Base-by-base conservation (phyloP, 371 early-diverging fungal species). In the Mucor lusitanicus region DNA sequence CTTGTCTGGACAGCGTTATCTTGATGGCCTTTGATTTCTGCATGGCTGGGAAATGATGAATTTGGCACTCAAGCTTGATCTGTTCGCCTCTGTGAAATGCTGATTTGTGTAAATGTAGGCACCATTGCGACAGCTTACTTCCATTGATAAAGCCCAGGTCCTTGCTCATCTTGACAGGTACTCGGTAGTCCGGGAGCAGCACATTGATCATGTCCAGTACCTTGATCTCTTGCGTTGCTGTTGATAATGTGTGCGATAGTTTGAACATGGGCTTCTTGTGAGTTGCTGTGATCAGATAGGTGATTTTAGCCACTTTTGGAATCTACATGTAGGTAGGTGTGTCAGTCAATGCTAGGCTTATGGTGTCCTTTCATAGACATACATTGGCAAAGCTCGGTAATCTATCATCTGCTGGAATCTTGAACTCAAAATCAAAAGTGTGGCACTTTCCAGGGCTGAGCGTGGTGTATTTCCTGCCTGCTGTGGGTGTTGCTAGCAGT, bases 191-290 rank as follows among this genome's bases (percentile, higher is more conserved):
- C 3, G 48, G 44, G 28, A 39, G 33, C 28, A 35, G 33, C n/a
- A 69, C 23, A 54, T 69, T 33, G 27, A 69, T 69, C 19, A 48
- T 27, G 30, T 69, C 70, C 19, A 64, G 30, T 3, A 71, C 17
- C 32, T 56, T 35, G 2, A 71, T 23, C 17, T 54, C 48, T 3
- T 61, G 32, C 6, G 27, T 37, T 3, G 55, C 55, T 19, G 57
- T n/a, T n/a, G 64, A 33, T 21, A 67, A 33, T 4, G 61, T 40
- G 23, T 54, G 60, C 15, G 64, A 60, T 25, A 67, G 32, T n/a
- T 61, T 67, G 23, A 67, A 42, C 9, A n/a, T 54, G 32, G 64
- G 72, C 46, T 67, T 67, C 23, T 71, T 71, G 55, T 60, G 64
- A 8, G 42, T 64, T 23, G 72, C 72, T 33, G 68, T 71, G 9